Evolutionary conservation across 495 filamentous ascomycete genomes (phyloP).

Genomic region (Trichoderma orchidacearum): DNA sequence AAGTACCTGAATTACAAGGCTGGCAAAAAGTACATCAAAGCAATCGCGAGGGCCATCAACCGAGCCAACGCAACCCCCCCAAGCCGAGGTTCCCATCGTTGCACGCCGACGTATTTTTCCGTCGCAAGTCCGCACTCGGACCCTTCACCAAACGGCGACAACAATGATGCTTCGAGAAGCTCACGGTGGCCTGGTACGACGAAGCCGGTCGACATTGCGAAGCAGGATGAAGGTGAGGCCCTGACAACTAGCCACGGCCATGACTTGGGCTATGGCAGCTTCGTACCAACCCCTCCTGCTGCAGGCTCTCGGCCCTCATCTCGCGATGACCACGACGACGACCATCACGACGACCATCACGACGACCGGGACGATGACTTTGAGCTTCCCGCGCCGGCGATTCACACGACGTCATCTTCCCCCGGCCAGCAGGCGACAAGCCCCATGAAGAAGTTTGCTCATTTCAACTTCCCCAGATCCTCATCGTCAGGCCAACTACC

Average conservation of each 20-base stretch:
- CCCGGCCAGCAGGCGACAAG: background rate
- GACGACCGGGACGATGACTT: slow-evolving; percentile 16
- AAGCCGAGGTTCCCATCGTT: background rate
- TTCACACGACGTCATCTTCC: slow-evolving; percentile 37
- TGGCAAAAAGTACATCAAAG: slow-evolving; percentile 84
- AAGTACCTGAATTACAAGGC: slow-evolving; percentile 92
- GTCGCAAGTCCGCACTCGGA: background rate
- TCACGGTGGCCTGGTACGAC: background rate
- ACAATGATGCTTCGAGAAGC: background rate
- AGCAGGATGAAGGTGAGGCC: slow-evolving; percentile 15
- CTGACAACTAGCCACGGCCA: slow-evolving; percentile 16
- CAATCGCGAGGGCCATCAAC: slow-evolving; percentile 54
- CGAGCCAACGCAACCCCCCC: slow-evolving; percentile 41
- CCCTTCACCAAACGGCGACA: background rate
- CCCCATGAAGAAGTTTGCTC: background rate
- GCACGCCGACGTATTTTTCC: background rate
- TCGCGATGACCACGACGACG: background rate
- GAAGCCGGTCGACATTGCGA: background rate
- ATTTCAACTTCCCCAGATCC: background rate
- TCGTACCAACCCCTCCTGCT: slow-evolving; percentile 46
- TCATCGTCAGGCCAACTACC: slow-evolving; percentile 1
- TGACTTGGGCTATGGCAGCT: slow-evolving; percentile 56
- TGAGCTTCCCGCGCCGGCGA: slow-evolving; percentile 63
- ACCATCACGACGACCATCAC: background rate
- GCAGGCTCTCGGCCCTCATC: background rate